Evolutionary conservation across 192 early-diverging fungal genomes (phyloP).

Genomic region (Coemansia asiatica): DNA sequence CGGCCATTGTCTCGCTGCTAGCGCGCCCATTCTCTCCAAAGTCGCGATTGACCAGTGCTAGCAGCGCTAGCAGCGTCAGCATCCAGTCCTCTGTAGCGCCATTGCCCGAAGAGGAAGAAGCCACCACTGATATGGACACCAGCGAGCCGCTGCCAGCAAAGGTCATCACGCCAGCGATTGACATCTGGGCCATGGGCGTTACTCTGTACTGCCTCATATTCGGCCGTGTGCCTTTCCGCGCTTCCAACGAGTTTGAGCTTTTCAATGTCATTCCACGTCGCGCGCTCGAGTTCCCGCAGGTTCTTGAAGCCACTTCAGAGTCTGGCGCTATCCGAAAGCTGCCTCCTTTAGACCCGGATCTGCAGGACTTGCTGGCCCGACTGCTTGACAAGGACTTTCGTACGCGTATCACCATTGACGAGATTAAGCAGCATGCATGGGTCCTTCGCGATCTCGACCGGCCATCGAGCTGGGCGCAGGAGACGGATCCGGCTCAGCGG

Average conservation of each 20-base stretch:
- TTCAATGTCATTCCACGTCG: conserved; percentile 86
- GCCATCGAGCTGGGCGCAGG: conserved; percentile 69
- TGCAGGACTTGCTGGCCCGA: conserved; percentile 71
- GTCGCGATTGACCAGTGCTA: conserved; percentile 21
- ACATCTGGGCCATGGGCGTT: conserved; percentile 97
- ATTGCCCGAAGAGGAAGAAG: conserved; percentile 25
- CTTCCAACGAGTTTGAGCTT: conserved; percentile 93
- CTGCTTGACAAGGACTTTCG: conserved; percentile 87
- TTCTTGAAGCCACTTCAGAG: conserved; percentile 23
- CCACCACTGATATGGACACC: conserved; percentile 3
- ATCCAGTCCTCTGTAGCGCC: conserved; percentile 7
- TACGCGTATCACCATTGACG: conserved; percentile 79
- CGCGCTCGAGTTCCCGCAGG: conserved; percentile 59
- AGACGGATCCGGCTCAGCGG: conserved; percentile 72
- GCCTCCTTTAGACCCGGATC: conserved; percentile 54
- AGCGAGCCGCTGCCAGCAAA: conserved; percentile 44
- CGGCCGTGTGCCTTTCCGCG: conserved; percentile 90
- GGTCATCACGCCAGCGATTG: conserved; percentile 83
- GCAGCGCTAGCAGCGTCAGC: conserved; percentile 17
- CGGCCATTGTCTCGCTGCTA: conserved; percentile 42
- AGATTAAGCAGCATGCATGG: conserved; percentile 95
- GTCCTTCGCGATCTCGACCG: conserved; percentile 68
- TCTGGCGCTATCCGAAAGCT: conserved; percentile 13
- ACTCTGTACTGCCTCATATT: conserved; percentile 93
- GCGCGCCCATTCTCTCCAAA: conserved; percentile 45